Evolutionary conservation across 352 stramenopile species (phyloP), one percentile per base, ranked within the genome.

Genomic region (Phytopythium mirpurense): DNA sequence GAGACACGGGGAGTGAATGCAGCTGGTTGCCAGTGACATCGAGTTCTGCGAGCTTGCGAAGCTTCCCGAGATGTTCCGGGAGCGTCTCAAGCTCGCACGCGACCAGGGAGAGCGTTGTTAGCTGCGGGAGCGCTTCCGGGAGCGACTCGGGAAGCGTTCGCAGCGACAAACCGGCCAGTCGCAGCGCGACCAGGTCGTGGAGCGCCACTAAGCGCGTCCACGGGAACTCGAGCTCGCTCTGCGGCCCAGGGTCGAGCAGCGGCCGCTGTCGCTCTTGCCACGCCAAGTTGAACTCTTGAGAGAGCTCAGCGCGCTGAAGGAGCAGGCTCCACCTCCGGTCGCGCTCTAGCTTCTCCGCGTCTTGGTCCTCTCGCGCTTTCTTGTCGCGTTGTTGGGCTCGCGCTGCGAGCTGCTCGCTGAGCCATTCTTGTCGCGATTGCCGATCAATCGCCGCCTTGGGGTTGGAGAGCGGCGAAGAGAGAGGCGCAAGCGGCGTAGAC

Each of bases 11-110:
- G 0, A 89, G 53, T 16, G 60, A 34, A 16, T 46, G 47, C 6
- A 89, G 62, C 24, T 64, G 60, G 52, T 89, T 89, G 46, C 85
- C 83, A 23, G 78, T 86, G 27, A 89, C 43, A 42, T 89, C 78
- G 3, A 89, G 54, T 40, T 78, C 70, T 0, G 44, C 70, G 4
- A 89, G 62, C 19, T 68, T 34, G 0, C 31, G 15, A 1, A 87
- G 29, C 9, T 44, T 40, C 0, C 70, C 54, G 51, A 86, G 74
- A 29, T 64, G 84, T 1, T 79, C 63, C 10, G 75, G 78, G 0
- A 89, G 58, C 24, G 43, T 40, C 44, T 86, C 64, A 8, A 89
- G 56, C 3, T 60, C 31, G 31, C 78, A 69, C 7, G 60, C 64
- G 21, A 89, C 84, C 4, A 89, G 47, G 0, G 69, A 84, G 4